Conservation (phyloP, 1,284 basidiomycete species). For the Sutorius eximius region DNA sequence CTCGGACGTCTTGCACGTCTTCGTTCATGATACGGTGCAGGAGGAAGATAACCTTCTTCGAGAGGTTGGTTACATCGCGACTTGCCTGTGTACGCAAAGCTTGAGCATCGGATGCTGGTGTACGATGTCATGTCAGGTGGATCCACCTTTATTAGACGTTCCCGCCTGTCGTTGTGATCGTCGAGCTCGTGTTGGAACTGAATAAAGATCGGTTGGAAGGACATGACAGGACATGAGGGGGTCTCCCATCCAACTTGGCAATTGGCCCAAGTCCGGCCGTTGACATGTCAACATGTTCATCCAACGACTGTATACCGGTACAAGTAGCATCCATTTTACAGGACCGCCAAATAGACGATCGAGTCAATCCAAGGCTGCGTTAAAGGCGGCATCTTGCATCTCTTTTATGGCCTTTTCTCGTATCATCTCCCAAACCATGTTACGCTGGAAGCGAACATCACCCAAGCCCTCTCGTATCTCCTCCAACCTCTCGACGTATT, state of each 20-base stretch:
- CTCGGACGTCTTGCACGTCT: slow-evolving; percentile 39
- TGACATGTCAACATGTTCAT: slow-evolving; percentile 3
- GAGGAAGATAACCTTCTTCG: slow-evolving; percentile 94
- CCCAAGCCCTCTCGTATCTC: slow-evolving; percentile 78
- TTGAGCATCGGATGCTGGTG: slow-evolving; percentile 6
- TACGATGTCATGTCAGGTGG: neutral
- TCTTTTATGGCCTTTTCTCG: slow-evolving; percentile 72
- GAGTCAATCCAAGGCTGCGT: slow-evolving; percentile 35
- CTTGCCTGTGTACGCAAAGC: slow-evolving; percentile 49
- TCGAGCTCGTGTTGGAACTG: slow-evolving; percentile 71
- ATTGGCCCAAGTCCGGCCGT: too few relatives aligned
- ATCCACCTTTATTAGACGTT: slow-evolving; percentile 80
- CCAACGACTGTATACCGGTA: slow-evolving; percentile 1
- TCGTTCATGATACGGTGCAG: slow-evolving; percentile 77
- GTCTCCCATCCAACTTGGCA: too few relatives aligned
- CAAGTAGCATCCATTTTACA: neutral
- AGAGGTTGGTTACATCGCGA: slow-evolving; percentile 88
- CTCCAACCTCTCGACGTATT: slow-evolving; percentile 76
- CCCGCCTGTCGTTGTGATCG: slow-evolving; percentile 70
- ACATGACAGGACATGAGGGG: slow-evolving; percentile 8
- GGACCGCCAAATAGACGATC: neutral
- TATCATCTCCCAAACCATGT: slow-evolving; percentile 71
- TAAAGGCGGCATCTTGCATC: slow-evolving; percentile 60
- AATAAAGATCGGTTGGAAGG: slow-evolving; percentile 47
- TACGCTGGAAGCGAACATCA: slow-evolving; percentile 64